Percentiles rank a stretch among this genome's conserved stretches.
phyloP scores from a whole-genome alignment of 2,329 filamentous ascomycete genomes.

The Aspergillus awamori region DNA sequence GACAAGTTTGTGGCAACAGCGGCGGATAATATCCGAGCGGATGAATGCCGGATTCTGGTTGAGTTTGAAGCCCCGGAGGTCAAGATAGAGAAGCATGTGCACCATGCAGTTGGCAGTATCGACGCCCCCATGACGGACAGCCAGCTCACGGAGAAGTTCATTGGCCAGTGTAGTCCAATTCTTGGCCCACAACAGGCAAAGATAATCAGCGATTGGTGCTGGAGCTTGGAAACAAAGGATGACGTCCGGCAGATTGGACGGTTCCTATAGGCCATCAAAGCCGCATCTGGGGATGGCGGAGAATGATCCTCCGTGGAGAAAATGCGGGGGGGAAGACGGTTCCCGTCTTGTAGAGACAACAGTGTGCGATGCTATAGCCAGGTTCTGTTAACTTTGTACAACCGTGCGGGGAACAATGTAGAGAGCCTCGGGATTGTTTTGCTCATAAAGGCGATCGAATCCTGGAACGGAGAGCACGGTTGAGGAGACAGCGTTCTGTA shows the following conservation, averaged over 20 bases:
- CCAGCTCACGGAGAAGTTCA: conserved; percentile 54
- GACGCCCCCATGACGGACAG: conserved; percentile 52
- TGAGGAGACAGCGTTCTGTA: not conserved
- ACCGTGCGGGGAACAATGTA: not conserved
- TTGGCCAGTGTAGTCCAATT: conserved; percentile 50
- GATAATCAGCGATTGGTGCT: conserved; percentile 37
- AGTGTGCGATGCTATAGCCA: not conserved
- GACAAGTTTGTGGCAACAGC: conserved; percentile 50
- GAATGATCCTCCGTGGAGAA: not conserved
- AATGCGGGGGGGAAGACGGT: not conserved
- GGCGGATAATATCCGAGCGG: conserved; percentile 45
- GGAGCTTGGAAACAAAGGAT: conserved; percentile 36
- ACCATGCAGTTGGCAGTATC: conserved; percentile 56
- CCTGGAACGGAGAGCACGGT: not conserved
- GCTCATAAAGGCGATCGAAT: not conserved
- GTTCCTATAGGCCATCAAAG: conserved; percentile 11
- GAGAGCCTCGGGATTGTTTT: too few relatives aligned
- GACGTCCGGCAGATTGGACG: conserved; percentile 34
- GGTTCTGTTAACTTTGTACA: not conserved
- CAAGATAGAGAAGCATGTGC: conserved; percentile 49
- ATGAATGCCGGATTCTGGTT: conserved; percentile 47
- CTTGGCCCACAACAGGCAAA: conserved; percentile 44
- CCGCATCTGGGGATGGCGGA: not conserved
- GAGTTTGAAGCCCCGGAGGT: conserved; percentile 40
- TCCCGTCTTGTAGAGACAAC: not conserved